Evolutionary conservation across 768 basidiomycete species (phyloP).

Genomic region (Lactifluus echinatus): DNA sequence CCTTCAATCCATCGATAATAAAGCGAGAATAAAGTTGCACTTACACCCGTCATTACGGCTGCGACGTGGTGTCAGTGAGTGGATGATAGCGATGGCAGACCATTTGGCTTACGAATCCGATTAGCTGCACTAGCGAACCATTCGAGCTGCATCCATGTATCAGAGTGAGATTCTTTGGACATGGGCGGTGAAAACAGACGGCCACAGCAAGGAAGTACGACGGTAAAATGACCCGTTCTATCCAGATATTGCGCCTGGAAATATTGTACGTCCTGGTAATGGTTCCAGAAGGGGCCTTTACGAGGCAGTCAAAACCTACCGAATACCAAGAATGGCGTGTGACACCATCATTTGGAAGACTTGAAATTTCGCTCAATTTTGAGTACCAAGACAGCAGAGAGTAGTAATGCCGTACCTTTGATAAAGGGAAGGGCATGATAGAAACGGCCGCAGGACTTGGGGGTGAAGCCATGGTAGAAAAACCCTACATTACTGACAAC

Average conservation of each 20-base stretch:
- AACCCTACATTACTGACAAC: constrained; percentile 52
- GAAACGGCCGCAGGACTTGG: constrained; percentile 38
- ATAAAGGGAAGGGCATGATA: constrained; percentile 46
- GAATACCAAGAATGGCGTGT: constrained; percentile 52
- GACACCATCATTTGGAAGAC: constrained; percentile 57
- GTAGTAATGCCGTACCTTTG: constrained; percentile 40
- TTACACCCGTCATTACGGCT: no score
- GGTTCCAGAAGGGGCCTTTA: neutral
- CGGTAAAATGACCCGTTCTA: constrained; percentile 33
- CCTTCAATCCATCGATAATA: no score
- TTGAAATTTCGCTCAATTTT: constrained; percentile 22
- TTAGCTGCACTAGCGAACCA: constrained; percentile 47
- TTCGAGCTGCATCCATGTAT: constrained; percentile 33
- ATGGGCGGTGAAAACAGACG: constrained; percentile 32
- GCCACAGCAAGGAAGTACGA: constrained; percentile 35
- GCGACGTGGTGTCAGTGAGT: no score
- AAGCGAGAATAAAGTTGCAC: no score
- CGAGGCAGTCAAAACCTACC: constrained; percentile 30
- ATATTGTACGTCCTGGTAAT: constrained; percentile 46
- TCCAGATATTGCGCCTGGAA: constrained; percentile 35
- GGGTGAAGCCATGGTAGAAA: constrained; percentile 41
- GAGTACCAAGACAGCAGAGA: neutral
- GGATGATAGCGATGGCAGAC: neutral
- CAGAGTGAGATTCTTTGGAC: neutral
- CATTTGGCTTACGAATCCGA: constrained; percentile 36